Evolutionary conservation across 768 basidiomycete species (phyloP).

Genomic region (Galerina marginata): DNA sequence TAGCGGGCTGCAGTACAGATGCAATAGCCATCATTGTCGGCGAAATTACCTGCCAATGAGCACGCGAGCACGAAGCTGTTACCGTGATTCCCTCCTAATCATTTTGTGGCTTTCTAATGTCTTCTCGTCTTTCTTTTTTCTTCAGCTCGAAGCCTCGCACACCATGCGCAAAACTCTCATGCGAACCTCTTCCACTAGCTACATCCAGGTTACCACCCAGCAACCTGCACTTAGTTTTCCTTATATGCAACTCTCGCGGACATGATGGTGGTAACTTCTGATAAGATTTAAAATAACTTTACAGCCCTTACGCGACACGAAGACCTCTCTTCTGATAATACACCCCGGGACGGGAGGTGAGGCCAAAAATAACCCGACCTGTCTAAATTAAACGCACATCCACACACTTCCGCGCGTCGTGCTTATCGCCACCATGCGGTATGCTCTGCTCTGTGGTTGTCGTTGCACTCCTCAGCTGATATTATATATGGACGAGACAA

Average conservation of each 20-base stretch:
- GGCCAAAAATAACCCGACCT: slow-evolving; percentile 1
- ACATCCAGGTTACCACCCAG: too few species aligned
- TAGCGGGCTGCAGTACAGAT: too few species aligned
- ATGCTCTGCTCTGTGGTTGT: background rate
- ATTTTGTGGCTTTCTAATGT: too few species aligned
- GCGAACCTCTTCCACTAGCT: background rate
- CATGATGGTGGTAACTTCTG: background rate
- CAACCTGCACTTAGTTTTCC: background rate
- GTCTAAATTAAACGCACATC: background rate
- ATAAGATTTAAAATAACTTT: background rate
- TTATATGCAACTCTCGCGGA: background rate
- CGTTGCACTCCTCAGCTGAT: background rate
- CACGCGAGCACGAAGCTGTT: too few species aligned
- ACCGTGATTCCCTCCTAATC: too few species aligned
- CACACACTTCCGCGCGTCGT: background rate
- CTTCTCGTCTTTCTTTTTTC: too few species aligned
- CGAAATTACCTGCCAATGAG: too few species aligned
- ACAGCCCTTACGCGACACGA: background rate
- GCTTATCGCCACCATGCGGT: slow-evolving; percentile 14
- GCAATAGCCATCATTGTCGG: too few species aligned
- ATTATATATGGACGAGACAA: background rate
- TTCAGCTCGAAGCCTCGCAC: too few species aligned
- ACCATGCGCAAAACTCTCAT: background rate
- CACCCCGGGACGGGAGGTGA: background rate
- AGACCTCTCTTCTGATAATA: background rate